These are phyloP conservation scores for Pisolithus thermaeus DNA, from an alignment of 1,284 basidiomycete genomes.

Conservation along the genomic window DNA sequence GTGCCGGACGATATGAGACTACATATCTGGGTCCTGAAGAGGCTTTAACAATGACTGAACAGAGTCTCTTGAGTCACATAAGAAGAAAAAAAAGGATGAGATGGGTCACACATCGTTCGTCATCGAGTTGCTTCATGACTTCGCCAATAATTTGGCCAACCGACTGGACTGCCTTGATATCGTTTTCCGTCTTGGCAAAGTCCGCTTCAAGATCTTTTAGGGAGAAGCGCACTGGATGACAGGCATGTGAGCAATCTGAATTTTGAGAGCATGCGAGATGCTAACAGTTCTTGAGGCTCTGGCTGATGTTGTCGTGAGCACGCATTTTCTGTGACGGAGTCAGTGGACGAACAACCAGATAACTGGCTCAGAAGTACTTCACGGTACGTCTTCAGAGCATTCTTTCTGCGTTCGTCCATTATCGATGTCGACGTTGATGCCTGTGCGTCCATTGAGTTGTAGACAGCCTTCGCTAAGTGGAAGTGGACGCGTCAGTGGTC, in stretches of 20 bases:
- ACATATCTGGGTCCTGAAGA: conserved; percentile 98
- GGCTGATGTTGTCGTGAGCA: conserved; percentile 76
- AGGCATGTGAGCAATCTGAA: conserved; percentile 2
- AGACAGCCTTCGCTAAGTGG: too few species aligned
- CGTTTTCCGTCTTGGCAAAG: conserved; percentile 96
- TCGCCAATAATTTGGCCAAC: conserved; percentile 99
- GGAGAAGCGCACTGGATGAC: conserved; percentile 64
- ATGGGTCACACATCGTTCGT: conserved; percentile 81
- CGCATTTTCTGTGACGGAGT: conserved; percentile 75
- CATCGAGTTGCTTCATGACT: conserved; percentile 97
- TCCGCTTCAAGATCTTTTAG: conserved; percentile 85
- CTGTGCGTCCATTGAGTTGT: conserved; percentile 39
- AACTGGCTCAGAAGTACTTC: conserved; percentile 38
- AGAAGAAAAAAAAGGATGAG: conserved; percentile 2
- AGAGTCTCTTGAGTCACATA: not conserved
- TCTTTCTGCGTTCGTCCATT: conserved; percentile 57
- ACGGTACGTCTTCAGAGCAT: conserved; percentile 64
- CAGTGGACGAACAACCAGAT: conserved; percentile 1
- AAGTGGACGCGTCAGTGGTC: too few species aligned
- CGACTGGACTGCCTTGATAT: conserved; percentile 98
- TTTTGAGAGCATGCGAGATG: conserved; percentile 9
- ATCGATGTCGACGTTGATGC: conserved; percentile 51
- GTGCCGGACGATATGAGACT: conserved; percentile 93
- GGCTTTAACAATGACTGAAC: conserved; percentile 96
- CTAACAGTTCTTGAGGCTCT: conserved; percentile 83